Evolutionary conservation across 495 filamentous ascomycete genomes (phyloP).

Genomic region (Cryomyces antarcticus): DNA sequence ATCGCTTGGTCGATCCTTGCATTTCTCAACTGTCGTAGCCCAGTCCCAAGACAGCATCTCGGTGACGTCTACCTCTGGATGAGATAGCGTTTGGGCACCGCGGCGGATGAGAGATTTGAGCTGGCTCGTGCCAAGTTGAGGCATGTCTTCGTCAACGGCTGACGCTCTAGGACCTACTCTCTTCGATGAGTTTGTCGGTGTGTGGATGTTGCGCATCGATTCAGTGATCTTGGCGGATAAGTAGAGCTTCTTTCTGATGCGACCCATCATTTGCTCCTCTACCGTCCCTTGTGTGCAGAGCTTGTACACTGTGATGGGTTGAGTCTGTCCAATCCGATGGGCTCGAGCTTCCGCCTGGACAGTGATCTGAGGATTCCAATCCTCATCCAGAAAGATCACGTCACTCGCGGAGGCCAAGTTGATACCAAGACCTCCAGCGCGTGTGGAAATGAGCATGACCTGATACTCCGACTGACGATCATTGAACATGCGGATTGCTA

Average conservation of each 20-base stretch:
- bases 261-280: constrained; percentile 41
- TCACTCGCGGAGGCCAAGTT: constrained; percentile 39
- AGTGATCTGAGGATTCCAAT: constrained; percentile 47
- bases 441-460: constrained; percentile 43
- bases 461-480: constrained; percentile 24
- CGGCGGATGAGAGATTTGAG: constrained; percentile 36
- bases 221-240: constrained; percentile 42
- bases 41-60: constrained; percentile 41
- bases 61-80: constrained; percentile 30
- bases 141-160: constrained; percentile 24
- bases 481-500: constrained; percentile 39
- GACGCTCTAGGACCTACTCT: constrained; percentile 2
- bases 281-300: constrained; percentile 38
- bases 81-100: constrained; percentile 32
- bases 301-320: constrained; percentile 37
- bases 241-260: constrained; percentile 48
- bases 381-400: constrained; percentile 43
- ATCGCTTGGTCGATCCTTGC: constrained; percentile 31
- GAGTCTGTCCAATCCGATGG: constrained; percentile 37
- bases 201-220: constrained; percentile 32
- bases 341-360: constrained; percentile 39
- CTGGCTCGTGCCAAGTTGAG: constrained; percentile 28
- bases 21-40: constrained; percentile 32
- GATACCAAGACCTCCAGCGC: constrained; percentile 43
- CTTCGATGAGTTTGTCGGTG: constrained; percentile 1